Percentiles rank a stretch among this genome's conserved stretches.
These are phyloP conservation scores for Lachnellula subtilissima DNA, from an alignment of 2,329 filamentous ascomycete genomes.

Conservation along the genomic window DNA sequence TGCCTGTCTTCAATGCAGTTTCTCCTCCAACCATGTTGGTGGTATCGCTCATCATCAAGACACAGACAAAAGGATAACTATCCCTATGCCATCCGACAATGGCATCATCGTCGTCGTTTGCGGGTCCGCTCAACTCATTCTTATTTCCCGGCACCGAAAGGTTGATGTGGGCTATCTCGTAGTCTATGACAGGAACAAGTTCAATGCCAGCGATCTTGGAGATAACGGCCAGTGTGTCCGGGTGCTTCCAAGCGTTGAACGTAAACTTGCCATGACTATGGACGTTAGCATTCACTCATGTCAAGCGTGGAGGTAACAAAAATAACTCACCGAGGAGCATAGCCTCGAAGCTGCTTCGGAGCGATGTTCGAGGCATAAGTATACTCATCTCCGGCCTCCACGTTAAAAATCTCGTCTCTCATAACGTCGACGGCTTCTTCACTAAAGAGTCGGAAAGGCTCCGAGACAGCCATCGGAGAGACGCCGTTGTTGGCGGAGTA, in stretches of 20 bases:
- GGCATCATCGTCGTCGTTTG: constrained; percentile 30
- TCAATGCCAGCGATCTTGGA: constrained; percentile 55
- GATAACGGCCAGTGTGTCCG: constrained; percentile 48
- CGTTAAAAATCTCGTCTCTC: constrained; percentile 56
- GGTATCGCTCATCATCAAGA: constrained; percentile 46
- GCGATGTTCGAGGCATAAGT: constrained; percentile 55
- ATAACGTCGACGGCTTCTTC: constrained; percentile 56
- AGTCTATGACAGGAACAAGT: constrained; percentile 51
- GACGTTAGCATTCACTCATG: constrained; percentile 10
- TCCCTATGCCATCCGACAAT: constrained; percentile 47
- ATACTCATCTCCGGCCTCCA: constrained; percentile 52
- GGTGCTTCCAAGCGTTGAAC: constrained; percentile 56
- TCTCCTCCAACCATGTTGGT: constrained; percentile 47
- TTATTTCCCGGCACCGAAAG: constrained; percentile 38
- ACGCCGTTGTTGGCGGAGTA: constrained; percentile 51
- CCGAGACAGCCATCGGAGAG: constrained; percentile 58
- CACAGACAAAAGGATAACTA: constrained; percentile 47
- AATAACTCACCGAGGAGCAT: constrained; percentile 47
- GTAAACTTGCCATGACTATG: constrained; percentile 58
- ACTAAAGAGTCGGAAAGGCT: constrained; percentile 61
- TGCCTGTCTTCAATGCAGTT: constrained; percentile 55
- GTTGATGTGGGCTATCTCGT: constrained; percentile 56
- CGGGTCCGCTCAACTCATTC: constrained; percentile 15
- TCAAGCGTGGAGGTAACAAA: not conserved
- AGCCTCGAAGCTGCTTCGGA: constrained; percentile 50